These are phyloP conservation scores for Ogataea hybrid DNA, from an alignment of 1,139 yeast species.

Conservation along the genomic window DNA sequence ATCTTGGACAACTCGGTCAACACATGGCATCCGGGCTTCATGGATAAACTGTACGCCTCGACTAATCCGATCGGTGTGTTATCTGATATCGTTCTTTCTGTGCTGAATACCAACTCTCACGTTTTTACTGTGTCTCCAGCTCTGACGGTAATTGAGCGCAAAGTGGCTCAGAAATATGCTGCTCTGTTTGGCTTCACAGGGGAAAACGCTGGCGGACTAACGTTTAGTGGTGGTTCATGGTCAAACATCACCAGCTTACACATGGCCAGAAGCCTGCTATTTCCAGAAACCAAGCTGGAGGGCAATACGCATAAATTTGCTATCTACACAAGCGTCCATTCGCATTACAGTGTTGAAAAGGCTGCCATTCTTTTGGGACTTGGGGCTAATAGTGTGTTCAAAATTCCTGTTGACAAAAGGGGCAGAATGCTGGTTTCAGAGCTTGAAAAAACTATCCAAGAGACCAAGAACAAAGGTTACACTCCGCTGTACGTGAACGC, in stretches of 20 bases:
- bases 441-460: slow-evolving; percentile 45
- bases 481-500: slow-evolving; percentile 78
- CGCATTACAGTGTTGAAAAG: slow-evolving; percentile 81
- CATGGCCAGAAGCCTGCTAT: slow-evolving; percentile 66
- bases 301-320: slow-evolving; percentile 70
- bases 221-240: slow-evolving; percentile 88
- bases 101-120: slow-evolving; percentile 80
- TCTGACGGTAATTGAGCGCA: slow-evolving; percentile 70
- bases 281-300: slow-evolving; percentile 63
- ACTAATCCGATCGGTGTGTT: slow-evolving; percentile 83
- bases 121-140: slow-evolving; percentile 87
- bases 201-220: slow-evolving; percentile 70
- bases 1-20: slow-evolving; percentile 69
- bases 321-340: slow-evolving; percentile 66
- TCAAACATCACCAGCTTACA: slow-evolving; percentile 80
- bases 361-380: slow-evolving; percentile 77
- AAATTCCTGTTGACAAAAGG: slow-evolving; percentile 52
- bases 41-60: slow-evolving; percentile 82
- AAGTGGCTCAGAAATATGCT: slow-evolving; percentile 69
- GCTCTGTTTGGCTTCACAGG: slow-evolving; percentile 56
- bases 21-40: slow-evolving; percentile 85
- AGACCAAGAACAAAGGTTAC: slow-evolving; percentile 49
- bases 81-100: slow-evolving; percentile 65
- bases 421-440: slow-evolving; percentile 57
- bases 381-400: slow-evolving; percentile 63